Conservation (phyloP, 1,139 yeast genomes). For the Saccharomyces hybrid region DNA sequence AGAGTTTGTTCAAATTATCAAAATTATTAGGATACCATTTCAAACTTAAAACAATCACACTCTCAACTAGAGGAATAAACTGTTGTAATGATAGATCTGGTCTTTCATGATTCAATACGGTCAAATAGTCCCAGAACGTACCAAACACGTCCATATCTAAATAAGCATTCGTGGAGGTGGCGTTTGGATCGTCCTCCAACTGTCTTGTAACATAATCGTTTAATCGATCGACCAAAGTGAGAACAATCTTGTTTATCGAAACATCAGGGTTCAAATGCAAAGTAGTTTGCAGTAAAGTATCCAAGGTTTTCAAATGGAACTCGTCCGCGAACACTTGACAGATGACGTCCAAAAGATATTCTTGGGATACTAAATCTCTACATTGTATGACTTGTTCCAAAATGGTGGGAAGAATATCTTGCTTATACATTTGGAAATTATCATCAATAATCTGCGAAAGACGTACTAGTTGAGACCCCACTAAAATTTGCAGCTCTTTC, state of each 20-base stretch:
- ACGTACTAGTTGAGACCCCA: slow-evolving; percentile 87
- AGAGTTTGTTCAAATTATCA: slow-evolving; percentile 55
- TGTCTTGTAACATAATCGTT: slow-evolving; percentile 47
- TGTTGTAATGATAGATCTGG: slow-evolving; percentile 63
- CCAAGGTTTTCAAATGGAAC: slow-evolving; percentile 73
- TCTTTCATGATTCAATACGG: slow-evolving; percentile 45
- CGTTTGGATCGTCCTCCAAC: slow-evolving; percentile 21
- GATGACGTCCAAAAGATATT: slow-evolving; percentile 78
- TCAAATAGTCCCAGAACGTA: slow-evolving; percentile 59
- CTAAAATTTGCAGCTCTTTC: slow-evolving; percentile 80
- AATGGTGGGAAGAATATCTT: slow-evolving; percentile 64
- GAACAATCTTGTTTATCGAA: slow-evolving; percentile 56
- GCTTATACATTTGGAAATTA: slow-evolving; percentile 47
- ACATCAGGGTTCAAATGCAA: slow-evolving; percentile 64
- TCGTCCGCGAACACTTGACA: slow-evolving; percentile 94
- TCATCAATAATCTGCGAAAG: slow-evolving; percentile 81
- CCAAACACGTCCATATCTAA: slow-evolving; percentile 39
- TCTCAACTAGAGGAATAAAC: slow-evolving; percentile 55
- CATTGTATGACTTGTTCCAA: slow-evolving; percentile 91
- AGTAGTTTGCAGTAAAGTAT: slow-evolving; percentile 57
- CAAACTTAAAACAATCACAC: slow-evolving; percentile 56
- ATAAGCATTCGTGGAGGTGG: slow-evolving; percentile 4
- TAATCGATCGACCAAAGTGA: slow-evolving; percentile 67
- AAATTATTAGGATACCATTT: slow-evolving; percentile 59
- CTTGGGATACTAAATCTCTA: slow-evolving; percentile 86